Evolutionary conservation across 1,284 basidiomycete species (phyloP), one percentile per base, ranked within the genome.

Genomic region (Coriolopsis trogii): DNA sequence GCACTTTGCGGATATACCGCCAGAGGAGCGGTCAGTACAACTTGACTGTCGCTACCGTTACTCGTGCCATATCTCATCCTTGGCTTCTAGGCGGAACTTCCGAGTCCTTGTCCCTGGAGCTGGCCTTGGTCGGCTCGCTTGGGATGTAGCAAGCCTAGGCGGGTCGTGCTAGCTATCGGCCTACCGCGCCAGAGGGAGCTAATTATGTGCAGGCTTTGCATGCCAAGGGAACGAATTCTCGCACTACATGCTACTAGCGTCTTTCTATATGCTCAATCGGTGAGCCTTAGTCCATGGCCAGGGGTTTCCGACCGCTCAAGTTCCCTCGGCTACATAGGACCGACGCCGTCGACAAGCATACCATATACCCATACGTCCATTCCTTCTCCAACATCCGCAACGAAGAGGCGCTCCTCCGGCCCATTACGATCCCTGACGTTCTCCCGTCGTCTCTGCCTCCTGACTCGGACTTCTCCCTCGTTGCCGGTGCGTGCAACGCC

Each of bases 171-270:
- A n/a, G n/a, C n/a, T n/a, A n/a, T n/a, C n/a, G n/a, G n/a, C n/a
- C n/a, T n/a, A n/a, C n/a, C n/a, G n/a, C n/a, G n/a, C n/a, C n/a
- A n/a, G n/a, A n/a, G n/a, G n/a, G n/a, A n/a, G 16, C 13, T 5
- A n/a, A 6, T 12, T 15, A 21, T 15, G 12, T 21, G 23, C 62
- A 93, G 93, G 91, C 8, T 95, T 94, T 61, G 72, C 87, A 4
- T 89, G 87, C 51, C 92, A 95, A 69, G 94, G 90, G 8, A 97
- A 96, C 67, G 95, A 97, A 69, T 96, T 95, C 67, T 94, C 91
- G 28, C 90, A 94, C 57, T 94, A 92, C 71, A 96, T 95, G 93
- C 79, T 95, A 8, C 79, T 95, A 1, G 77, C 87, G 1, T 93
- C 92, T 6, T 89, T 86, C 64, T 89, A 89, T 66, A 85, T 95